Evolutionary conservation across 208 protist genomes (phyloP).

Genomic region (Wallacemonas sp.): DNA sequence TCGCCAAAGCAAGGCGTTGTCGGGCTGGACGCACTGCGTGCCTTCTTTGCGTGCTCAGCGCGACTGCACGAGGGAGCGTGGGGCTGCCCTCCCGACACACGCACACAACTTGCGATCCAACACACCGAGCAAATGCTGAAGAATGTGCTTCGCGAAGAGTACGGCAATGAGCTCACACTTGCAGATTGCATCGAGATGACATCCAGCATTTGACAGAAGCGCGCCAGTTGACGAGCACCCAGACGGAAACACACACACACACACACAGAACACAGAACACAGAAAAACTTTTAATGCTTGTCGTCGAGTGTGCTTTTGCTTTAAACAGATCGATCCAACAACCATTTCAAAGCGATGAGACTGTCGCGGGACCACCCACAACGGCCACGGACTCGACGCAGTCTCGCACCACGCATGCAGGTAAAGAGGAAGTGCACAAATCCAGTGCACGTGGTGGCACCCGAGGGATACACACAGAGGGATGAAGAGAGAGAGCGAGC

Average conservation of each 20-base stretch:
- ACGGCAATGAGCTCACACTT: slow-evolving; percentile 32
- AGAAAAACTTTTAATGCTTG: too few relatives aligned
- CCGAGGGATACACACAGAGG: too few relatives aligned
- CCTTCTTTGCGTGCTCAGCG: slow-evolving; percentile 39
- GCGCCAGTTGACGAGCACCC: neutral
- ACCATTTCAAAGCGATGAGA: too few relatives aligned
- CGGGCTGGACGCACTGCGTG: slow-evolving; percentile 45
- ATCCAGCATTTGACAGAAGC: slow-evolving; percentile 24
- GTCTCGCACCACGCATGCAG: too few relatives aligned
- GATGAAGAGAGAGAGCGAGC: too few relatives aligned
- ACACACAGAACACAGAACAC: neutral
- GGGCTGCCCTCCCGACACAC: slow-evolving; percentile 11
- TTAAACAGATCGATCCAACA: too few relatives aligned
- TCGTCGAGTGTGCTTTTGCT: too few relatives aligned
- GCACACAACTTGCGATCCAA: neutral
- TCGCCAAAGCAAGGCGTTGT: slow-evolving; percentile 51
- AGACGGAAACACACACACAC: neutral
- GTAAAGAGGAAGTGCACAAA: too few relatives aligned
- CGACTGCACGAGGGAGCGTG: neutral
- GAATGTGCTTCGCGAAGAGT: slow-evolving; percentile 37
- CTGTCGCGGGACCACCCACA: too few relatives aligned
- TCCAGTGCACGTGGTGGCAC: too few relatives aligned
- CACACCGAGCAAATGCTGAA: slow-evolving; percentile 7
- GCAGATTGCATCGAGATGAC: slow-evolving; percentile 24
- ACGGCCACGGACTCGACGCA: too few relatives aligned